Evolutionary conservation across 1,139 yeast species (phyloP), one percentile per base, ranked within the genome.

Genomic region (Groenewaldozyma sp.): DNA sequence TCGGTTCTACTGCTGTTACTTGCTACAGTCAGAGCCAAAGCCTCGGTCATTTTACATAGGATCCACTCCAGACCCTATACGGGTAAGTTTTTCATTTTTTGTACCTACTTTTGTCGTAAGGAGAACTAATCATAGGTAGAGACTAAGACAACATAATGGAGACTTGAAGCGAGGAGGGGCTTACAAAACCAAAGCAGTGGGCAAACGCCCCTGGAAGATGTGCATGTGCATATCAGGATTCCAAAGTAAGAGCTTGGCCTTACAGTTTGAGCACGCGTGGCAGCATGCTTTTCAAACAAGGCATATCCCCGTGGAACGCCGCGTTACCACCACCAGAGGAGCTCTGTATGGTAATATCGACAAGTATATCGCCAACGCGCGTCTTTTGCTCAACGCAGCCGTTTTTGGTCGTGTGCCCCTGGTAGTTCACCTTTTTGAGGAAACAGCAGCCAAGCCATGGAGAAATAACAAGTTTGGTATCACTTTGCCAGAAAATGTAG

Each of bases 61-160:
- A 1, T 81, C 91, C 1, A 80, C 91, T 0, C 88, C 91, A 0
- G 71, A 80, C 52, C 91, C 93, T 0, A 54, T 63, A 1, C 59
- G 88, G 43, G 59, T 54, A 40, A 56, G 54, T 42, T 3, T 17
- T 13, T 14, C 17, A 16, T 5, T 4, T 16, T 16, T 14, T 22
- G 10, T 28, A n/a, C 19, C 10, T 21, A 22, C 17, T 31, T 11
- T 13, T 26, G n/a, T 36, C 9, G 7, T 28, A 6, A 13, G 33
- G 28, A 28, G 24, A 24, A 26, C 28, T 18, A 14, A 28, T 28
- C n/a, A 31, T 24, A 11, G 2, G 7, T 18, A 54, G 54, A 46
- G 94, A 36, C 62, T 83, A 4, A 59, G 84, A 29, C 94, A 83
- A 49, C 94, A 83, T 54, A 83, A 83, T 61, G 94, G 94, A 1